These are phyloP conservation scores for Tilletia indica DNA, from an alignment of 1,284 basidiomycete genomes.

Conservation along the genomic window DNA sequence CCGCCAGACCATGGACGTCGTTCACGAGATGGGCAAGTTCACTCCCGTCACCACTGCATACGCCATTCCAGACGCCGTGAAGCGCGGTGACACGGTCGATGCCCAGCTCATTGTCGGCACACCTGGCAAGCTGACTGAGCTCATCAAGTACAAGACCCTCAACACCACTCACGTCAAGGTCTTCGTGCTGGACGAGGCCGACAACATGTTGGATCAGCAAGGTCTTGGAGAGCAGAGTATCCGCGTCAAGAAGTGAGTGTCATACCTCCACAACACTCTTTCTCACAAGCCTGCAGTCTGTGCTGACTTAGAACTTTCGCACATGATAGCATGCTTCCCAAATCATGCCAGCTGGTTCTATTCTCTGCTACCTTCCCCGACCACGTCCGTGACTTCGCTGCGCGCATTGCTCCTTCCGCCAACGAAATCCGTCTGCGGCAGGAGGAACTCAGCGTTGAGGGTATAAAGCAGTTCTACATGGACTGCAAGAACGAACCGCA, in stretches of 20 bases:
- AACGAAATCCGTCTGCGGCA: slow-evolving; percentile 95
- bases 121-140: slow-evolving; percentile 88
- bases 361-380: slow-evolving; percentile 99
- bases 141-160: slow-evolving; percentile 59
- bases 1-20: slow-evolving; percentile 93
- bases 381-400: slow-evolving; percentile 82
- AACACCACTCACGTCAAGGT: slow-evolving; percentile 81
- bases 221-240: slow-evolving; percentile 95
- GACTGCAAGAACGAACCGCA: slow-evolving; percentile 75
- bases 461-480: slow-evolving; percentile 97
- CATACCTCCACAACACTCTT: neutral
- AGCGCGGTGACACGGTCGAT: slow-evolving; percentile 71
- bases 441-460: slow-evolving; percentile 89
- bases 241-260: slow-evolving; percentile 72
- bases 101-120: slow-evolving; percentile 94
- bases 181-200: slow-evolving; percentile 96
- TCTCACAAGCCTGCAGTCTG: slow-evolving; percentile 25
- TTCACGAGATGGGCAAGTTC: slow-evolving; percentile 91
- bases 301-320: neutral
- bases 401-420: slow-evolving; percentile 85
- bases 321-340: slow-evolving; percentile 65
- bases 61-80: slow-evolving; percentile 77
- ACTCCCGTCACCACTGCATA: slow-evolving; percentile 88
- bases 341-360: slow-evolving; percentile 78
- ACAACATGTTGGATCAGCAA: slow-evolving; percentile 89